Base-by-base conservation (phyloP, 208 protist genomes). In the Leishmania mexicana region DNA sequence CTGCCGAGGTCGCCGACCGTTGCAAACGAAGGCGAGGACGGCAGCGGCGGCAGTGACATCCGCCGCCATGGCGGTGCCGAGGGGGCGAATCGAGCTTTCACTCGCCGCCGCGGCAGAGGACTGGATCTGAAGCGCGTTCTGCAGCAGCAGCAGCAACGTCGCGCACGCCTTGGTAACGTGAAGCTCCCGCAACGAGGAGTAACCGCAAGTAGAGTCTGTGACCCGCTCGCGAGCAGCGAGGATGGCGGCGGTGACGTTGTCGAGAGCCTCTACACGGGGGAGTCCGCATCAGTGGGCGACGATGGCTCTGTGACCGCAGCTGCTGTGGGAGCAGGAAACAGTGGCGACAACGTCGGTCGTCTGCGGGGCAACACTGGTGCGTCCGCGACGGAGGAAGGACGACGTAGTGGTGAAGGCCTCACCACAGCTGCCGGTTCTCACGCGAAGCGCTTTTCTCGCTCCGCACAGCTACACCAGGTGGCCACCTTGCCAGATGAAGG, bases 401-500 rank as follows among this genome's bases (percentile, higher is more conserved):
- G 76, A 11, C 81, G 75, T 15, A 57, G 31, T 31, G 75, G 67
- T 24, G 40, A 54, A 15, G 65, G 62, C 21, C 11, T 51, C 68
- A 31, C 70, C 13, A n/a, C 45, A 51, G 45, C 35, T 51, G 75
- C 45, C 21, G 49, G 42, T 1, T 40, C 53, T 58, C 49, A 65
- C 58, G 64, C 67, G 47, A 75, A 62, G 40, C 67, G 79, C 65
- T 83, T 86, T 49, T 86, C 83, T 21, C 83, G 75, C 13, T 79
- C 78, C 24, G 78, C 78, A 51, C 78, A 86, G 73, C 81, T 84
- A 31, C 87, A 85, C n/a, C 83, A 87, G 70, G 74, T 89, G 38
- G 89, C 89, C 5, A 83, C 83, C 8, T 74, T 85, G 0, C 89
- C 89, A 3, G 85, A 82, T 35, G 89, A 92, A n/a, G 89, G 89